A percentile compares a stretch with the other conserved stretches of the same genome.
Evolutionary conservation across 1,284 basidiomycete species (phyloP).

Genomic region (Heterobasidion irregulare): DNA sequence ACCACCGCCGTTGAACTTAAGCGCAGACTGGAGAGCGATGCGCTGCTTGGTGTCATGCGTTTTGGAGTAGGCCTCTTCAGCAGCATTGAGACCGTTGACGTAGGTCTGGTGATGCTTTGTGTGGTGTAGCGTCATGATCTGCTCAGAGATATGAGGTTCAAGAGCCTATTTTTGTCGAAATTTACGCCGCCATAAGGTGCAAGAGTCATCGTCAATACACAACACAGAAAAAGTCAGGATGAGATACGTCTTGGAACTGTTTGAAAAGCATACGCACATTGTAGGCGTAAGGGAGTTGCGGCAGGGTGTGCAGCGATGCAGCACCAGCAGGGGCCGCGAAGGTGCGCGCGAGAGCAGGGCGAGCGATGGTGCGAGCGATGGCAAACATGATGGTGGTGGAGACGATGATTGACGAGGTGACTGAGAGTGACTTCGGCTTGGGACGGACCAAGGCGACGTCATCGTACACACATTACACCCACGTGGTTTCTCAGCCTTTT

Average conservation of each 20-base stretch:
- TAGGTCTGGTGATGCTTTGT: conserved; percentile 83
- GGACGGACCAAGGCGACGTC: too few species aligned
- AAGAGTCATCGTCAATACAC: not conserved
- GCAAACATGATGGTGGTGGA: conserved; percentile 4
- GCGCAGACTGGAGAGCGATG: conserved; percentile 67
- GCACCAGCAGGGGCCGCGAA: not conserved
- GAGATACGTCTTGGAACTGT: not conserved
- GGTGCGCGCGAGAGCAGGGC: not conserved
- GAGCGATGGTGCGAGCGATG: not conserved
- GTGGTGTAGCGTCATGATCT: conserved; percentile 86
- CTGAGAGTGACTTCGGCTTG: too few species aligned
- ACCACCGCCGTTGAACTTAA: conserved; percentile 68
- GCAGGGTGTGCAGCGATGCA: conserved; percentile 47
- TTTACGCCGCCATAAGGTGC: not conserved
- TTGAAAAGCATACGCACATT: conserved; percentile 29
- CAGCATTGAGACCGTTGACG: conserved; percentile 66
- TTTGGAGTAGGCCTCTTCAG: conserved; percentile 66
- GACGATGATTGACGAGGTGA: too few species aligned
- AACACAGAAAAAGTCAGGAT: not conserved
- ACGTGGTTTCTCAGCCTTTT: too few species aligned
- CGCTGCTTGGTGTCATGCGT: conserved; percentile 62
- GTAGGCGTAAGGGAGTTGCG: conserved; percentile 81
- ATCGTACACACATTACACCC: too few species aligned
- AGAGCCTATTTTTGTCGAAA: conserved; percentile 35
- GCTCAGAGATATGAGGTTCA: conserved; percentile 75